Conservation (phyloP, 805 yeast genomes). For the Dipodascus albidus region DNA sequence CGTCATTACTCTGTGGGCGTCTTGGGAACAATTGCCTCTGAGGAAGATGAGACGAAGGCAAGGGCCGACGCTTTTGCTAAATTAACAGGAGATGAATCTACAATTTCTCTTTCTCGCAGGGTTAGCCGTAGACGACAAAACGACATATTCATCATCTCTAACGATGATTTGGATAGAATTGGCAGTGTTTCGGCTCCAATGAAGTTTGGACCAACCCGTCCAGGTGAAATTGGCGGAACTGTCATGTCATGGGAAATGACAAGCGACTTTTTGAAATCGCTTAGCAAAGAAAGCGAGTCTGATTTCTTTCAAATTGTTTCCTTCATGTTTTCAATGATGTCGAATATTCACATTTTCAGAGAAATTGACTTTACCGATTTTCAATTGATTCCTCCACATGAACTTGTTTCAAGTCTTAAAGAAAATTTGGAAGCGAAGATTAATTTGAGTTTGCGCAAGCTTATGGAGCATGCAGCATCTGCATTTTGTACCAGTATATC, state of each 20-base stretch:
- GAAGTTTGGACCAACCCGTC: conserved; percentile 13
- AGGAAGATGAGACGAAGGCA: not conserved
- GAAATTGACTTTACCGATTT: not conserved
- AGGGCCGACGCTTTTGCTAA: not conserved
- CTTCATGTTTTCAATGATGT: conserved; percentile 10
- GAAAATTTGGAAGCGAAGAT: not conserved
- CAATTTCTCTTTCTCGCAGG: not conserved
- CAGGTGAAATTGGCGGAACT: conserved; percentile 15
- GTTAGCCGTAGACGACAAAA: not conserved
- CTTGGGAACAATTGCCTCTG: no score
- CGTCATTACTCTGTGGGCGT: no score
- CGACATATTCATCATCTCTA: not conserved
- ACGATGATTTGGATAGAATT: not conserved
- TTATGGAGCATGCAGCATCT: conserved; percentile 2
- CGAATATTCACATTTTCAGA: not conserved
- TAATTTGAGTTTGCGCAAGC: not conserved
- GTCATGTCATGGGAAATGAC: conserved; percentile 18
- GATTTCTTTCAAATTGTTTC: conserved; percentile 11
- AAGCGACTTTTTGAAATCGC: conserved; percentile 9
- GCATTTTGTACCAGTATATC: conserved; percentile 9
- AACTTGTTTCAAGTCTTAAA: conserved; percentile 9
- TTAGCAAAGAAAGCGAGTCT: not conserved
- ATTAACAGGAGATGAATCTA: not conserved
- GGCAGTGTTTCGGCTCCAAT: not conserved
- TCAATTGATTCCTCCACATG: conserved; percentile 13